phyloP scores from a whole-genome alignment of 2,329 filamentous ascomycete genomes.

The Coniochaeta sp. region DNA sequence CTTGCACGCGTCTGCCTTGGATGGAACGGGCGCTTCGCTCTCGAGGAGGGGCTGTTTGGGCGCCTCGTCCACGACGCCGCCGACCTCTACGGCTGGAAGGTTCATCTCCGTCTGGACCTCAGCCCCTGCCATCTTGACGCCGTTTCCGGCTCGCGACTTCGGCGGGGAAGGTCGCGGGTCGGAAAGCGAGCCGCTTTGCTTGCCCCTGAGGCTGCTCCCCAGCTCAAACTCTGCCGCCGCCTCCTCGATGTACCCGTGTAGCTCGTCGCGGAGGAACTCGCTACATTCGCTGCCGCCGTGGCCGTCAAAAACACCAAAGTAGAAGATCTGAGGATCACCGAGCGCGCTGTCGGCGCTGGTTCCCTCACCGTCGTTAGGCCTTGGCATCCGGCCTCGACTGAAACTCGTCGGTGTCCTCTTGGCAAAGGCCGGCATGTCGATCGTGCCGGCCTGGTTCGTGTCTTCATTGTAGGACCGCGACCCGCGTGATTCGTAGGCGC shows the following conservation, averaged over 20 bases:
- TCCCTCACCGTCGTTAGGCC: conserved; percentile 45
- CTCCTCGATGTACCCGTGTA: conserved; percentile 86
- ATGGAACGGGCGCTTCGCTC: conserved; percentile 36
- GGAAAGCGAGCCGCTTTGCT: conserved; percentile 7
- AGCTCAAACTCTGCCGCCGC: conserved; percentile 71
- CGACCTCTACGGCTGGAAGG: conserved; percentile 23
- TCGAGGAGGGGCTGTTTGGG: conserved; percentile 29
- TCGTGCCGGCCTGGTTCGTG: conserved; percentile 85
- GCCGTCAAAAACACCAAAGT: conserved; percentile 94
- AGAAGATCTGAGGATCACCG: conserved; percentile 94
- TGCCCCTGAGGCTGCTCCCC: conserved; percentile 59
- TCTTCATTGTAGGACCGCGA: conserved; percentile 90
- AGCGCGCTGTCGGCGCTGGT: conserved; percentile 68
- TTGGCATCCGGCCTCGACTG: conserved; percentile 35
- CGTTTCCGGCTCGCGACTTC: conserved; percentile 7
- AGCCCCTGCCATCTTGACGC: conserved; percentile 42
- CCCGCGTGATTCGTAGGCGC: conserved; percentile 70
- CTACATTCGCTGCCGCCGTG: conserved; percentile 89
- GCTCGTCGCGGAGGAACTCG: conserved; percentile 72
- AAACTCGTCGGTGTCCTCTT: conserved; percentile 66
- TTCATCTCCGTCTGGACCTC: conserved; percentile 32
- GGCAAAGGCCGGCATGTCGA: conserved; percentile 89
- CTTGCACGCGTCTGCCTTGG: conserved; percentile 46
- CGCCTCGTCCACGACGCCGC: conserved; percentile 26
- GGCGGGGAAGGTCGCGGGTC: not conserved